Percentiles rank a stretch among this genome's conserved stretches.
These are phyloP conservation scores for Kodamaea sp. DNA, from an alignment of 1,139 yeast species.

Conservation along the genomic window DNA sequence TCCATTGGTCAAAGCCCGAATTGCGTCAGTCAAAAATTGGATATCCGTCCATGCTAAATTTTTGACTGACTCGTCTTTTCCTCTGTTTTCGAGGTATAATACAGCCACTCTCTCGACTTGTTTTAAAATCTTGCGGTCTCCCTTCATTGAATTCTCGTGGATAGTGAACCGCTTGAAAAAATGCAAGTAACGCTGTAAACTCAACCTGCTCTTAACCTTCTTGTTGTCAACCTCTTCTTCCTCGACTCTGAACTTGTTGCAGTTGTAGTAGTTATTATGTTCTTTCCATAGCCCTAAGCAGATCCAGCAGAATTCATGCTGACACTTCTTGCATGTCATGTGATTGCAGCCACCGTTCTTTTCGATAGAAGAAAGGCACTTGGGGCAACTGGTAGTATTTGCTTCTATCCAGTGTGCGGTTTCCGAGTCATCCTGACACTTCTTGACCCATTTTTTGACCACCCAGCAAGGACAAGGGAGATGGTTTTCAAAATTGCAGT, in stretches of 20 bases:
- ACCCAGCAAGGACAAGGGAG: slow-evolving; percentile 79
- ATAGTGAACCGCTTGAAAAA: slow-evolving; percentile 74
- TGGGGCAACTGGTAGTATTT: slow-evolving; percentile 83
- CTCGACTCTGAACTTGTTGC: slow-evolving; percentile 54
- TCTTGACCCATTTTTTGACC: slow-evolving; percentile 71
- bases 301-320: slow-evolving; percentile 89
- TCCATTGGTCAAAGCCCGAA: slow-evolving; percentile 63
- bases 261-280: slow-evolving; percentile 72
- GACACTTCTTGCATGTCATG: slow-evolving; percentile 84
- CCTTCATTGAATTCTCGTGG: slow-evolving; percentile 76
- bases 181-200: slow-evolving; percentile 70
- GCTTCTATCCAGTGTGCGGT: slow-evolving; percentile 89
- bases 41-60: slow-evolving; percentile 88
- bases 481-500: slow-evolving; percentile 78
- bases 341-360: slow-evolving; percentile 97
- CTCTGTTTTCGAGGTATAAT: slow-evolving; percentile 51
- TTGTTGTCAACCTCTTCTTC: slow-evolving; percentile 28
- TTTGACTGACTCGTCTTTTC: slow-evolving; percentile 12
- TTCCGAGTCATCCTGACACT: slow-evolving; percentile 85
- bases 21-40: slow-evolving; percentile 77
- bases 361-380: slow-evolving; percentile 59
- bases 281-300: slow-evolving; percentile 75
- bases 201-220: slow-evolving; percentile 36
- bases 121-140: slow-evolving; percentile 65
- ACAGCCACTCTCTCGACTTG: slow-evolving; percentile 67